A percentile compares a stretch with the other conserved stretches of the same genome.
These are phyloP conservation scores for Schrenkiella parvula DNA, from an alignment of 345 rosid species.

Conservation along the genomic window DNA sequence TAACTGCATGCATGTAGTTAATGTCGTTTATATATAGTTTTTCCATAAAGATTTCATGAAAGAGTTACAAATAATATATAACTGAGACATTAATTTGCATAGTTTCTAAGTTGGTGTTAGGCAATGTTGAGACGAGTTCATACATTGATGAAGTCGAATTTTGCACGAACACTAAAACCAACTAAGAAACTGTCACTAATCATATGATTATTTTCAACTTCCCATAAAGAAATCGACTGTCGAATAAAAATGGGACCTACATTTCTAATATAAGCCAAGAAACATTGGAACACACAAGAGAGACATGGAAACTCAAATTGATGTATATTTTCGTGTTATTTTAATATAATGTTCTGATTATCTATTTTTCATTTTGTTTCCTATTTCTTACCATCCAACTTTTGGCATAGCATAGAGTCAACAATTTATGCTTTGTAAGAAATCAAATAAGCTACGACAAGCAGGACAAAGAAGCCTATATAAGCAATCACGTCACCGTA, in stretches of 20 bases:
- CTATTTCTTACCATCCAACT: no score
- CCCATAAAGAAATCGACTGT: no score
- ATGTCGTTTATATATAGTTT: background rate
- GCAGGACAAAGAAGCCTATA: background rate
- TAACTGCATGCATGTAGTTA: conserved; percentile 36
- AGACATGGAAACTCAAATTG: background rate
- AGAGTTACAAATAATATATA: no score
- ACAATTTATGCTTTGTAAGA: no score
- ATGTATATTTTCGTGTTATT: no score
- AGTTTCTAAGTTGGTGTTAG: background rate
- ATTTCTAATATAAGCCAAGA: background rate
- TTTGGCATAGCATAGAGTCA: no score
- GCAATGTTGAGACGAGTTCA: background rate
- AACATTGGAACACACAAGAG: background rate
- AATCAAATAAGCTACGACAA: background rate
- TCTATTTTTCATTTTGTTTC: no score
- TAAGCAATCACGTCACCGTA: background rate
- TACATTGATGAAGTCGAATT: no score
- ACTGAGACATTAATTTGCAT: background rate
- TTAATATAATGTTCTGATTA: no score
- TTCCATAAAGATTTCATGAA: background rate
- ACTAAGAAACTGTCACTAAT: no score
- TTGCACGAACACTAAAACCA: background rate
- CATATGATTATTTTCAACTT: no score
- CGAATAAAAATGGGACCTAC: no score